Evolutionary conservation across 2,329 filamentous ascomycete species (phyloP).

Genomic region (Aspergillus vadensis): DNA sequence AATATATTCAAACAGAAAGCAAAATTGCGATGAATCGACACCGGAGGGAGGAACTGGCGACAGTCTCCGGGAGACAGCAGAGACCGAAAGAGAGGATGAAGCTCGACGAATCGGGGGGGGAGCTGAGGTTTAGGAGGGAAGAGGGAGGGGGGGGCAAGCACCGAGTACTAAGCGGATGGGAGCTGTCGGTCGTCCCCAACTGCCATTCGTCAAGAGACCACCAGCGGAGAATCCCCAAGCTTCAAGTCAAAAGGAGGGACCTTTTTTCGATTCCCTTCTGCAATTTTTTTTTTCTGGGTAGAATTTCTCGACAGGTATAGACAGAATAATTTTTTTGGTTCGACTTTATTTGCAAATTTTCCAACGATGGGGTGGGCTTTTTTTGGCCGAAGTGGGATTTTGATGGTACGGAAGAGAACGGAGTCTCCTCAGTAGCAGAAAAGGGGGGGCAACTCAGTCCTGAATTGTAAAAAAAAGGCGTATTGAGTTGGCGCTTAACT

Average conservation of each 20-base stretch:
- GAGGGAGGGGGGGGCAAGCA: conserved; percentile 23
- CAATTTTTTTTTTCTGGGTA: neutral
- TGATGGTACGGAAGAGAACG: conserved; percentile 19
- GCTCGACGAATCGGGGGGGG: conserved; percentile 17
- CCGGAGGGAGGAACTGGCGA: conserved; percentile 10
- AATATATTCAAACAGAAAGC: conserved; percentile 20
- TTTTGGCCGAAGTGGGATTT: conserved; percentile 14
- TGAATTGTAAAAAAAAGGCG: neutral
- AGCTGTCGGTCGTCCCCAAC: conserved; percentile 25
- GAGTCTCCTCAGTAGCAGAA: conserved; percentile 13
- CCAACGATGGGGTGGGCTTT: neutral
- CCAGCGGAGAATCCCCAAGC: conserved; percentile 16
- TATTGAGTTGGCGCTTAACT: conserved; percentile 3
- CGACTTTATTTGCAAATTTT: neutral
- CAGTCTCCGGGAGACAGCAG: conserved; percentile 13
- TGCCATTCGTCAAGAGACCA: conserved; percentile 23
- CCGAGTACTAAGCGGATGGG: conserved; percentile 26
- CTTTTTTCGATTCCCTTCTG: conserved; percentile 10
- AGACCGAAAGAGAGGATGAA: conserved; percentile 24
- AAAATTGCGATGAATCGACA: conserved; percentile 8
- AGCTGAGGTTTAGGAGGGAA: conserved; percentile 15
- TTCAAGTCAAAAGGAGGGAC: conserved; percentile 9
- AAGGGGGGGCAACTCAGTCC: conserved; percentile 15
- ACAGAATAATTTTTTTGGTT: neutral
- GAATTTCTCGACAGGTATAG: neutral